Evolutionary conservation across 2,329 filamentous ascomycete species (phyloP).

Genomic region (Cadophora sp.): DNA sequence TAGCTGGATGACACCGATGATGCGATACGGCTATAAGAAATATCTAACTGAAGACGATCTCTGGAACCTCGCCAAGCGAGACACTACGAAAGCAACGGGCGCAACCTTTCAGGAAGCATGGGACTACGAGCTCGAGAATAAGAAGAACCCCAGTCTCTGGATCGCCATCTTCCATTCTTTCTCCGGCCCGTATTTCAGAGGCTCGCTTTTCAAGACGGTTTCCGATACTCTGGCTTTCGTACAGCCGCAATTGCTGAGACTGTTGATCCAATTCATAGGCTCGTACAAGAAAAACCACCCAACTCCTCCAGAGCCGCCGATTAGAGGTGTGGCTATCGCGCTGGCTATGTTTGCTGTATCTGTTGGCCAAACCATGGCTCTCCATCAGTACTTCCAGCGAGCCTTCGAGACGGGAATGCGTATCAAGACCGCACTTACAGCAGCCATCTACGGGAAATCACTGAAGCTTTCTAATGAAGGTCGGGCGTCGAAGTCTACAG

Average conservation of each 20-base stretch:
- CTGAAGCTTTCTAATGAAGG: constrained; percentile 93
- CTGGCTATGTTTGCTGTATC: constrained; percentile 92
- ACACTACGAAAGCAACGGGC: constrained; percentile 79
- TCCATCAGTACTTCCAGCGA: constrained; percentile 98
- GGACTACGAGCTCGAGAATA: constrained; percentile 74
- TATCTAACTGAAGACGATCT: constrained; percentile 94
- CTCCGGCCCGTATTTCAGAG: constrained; percentile 81
- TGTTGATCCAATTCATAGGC: constrained; percentile 82
- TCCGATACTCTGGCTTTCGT: constrained; percentile 88
- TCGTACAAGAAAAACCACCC: constrained; percentile 69
- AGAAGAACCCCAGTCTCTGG: constrained; percentile 83
- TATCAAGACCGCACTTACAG: constrained; percentile 88
- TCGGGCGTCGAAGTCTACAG: constrained; percentile 85
- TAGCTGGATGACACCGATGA: constrained; percentile 98
- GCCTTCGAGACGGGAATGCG: constrained; percentile 96
- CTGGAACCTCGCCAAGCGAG: constrained; percentile 85
- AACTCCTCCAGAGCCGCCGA: constrained; percentile 72
- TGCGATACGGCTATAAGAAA: constrained; percentile 91
- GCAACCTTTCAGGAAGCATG: constrained; percentile 76
- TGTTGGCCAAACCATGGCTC: constrained; percentile 82
- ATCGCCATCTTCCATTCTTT: constrained; percentile 83
- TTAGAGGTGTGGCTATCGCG: constrained; percentile 86
- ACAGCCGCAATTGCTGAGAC: constrained; percentile 87
- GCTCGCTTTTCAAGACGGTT: constrained; percentile 84
- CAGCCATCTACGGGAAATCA: constrained; percentile 92